Percentiles rank a stretch among this genome's conserved stretches.
These are phyloP conservation scores for Diaporthe capsici DNA, from an alignment of 2,329 filamentous ascomycete genomes.

Conservation along the genomic window DNA sequence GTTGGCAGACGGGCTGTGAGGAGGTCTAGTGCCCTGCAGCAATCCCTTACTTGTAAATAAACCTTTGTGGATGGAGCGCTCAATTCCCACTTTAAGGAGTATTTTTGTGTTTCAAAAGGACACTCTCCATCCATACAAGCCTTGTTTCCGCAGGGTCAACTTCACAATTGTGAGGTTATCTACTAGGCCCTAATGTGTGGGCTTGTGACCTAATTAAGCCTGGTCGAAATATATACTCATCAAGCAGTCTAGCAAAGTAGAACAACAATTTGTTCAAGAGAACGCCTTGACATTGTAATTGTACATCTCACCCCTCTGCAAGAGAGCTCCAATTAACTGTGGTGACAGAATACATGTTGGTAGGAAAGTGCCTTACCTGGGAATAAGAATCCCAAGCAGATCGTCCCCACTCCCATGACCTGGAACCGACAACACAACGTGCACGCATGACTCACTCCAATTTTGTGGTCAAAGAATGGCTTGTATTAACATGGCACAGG, in stretches of 20 bases:
- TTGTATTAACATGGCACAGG: not conserved
- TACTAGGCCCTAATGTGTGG: not conserved
- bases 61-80: not conserved
- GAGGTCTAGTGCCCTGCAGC: not conserved
- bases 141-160: not conserved
- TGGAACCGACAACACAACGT: too few species aligned
- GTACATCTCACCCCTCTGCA: too few species aligned
- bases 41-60: not conserved
- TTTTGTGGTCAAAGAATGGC: not conserved
- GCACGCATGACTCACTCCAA: not conserved
- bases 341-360: not conserved
- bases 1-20: constrained; percentile 57
- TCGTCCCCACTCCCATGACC: too few species aligned
- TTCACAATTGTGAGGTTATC: not conserved
- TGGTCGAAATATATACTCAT: not conserved
- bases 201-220: not conserved
- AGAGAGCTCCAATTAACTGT: not conserved
- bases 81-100: not conserved
- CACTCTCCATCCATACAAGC: not conserved
- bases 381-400: too few species aligned
- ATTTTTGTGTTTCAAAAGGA: not conserved
- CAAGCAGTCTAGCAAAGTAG: not conserved
- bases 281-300: not conserved
- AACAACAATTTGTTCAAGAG: not conserved
- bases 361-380: not conserved